Base-by-base conservation (phyloP, 2,329 filamentous ascomycete genomes). In the Aspergillus sp. region DNA sequence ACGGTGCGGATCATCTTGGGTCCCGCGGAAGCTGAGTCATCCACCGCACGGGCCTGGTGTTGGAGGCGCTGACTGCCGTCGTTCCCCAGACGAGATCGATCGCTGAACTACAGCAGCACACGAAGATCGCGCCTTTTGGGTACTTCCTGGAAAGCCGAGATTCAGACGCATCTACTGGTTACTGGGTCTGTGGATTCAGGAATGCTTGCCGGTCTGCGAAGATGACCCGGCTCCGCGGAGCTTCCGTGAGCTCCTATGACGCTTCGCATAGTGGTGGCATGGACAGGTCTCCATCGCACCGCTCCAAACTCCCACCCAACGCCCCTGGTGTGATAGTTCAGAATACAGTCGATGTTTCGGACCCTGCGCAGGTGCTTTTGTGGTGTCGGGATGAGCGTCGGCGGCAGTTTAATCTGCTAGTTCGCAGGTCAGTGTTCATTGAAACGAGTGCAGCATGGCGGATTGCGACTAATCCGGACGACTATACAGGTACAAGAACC, bases 401-500 rank as follows among this genome's bases (percentile, higher is more conserved):
- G 49, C 63, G 72, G 24, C 66, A 68, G 17, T 76, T 73, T 56
- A 86, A 90, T 65, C 72, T 82, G 3, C 71, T 90, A 14, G 83
- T 90, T 13, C 84, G 88, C 63, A 84, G 80, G 85, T 88, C 66
- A 59, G 79, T 68, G 46, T 51, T 49, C 36, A 45, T 64, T 46
- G 45, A 54, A 56, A 20, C n/a, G 35, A 30, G 26, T 30, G 19
- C 24, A 33, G 6, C 13, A 10, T 24, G 20, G 8, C n/a, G 24
- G 20, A 40, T 38, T 35, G 47, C 45, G 50, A 38, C 52, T 55
- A 54, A 57, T 47, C 24, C 42, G 30, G 36, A 30, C 43, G 17
- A 33, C 35, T 35, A 5, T 16, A 16, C 47, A 93, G 89, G 63
- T 95, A 89, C 66, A 84, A 92, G 46, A 77, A 82, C 32, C 91